phyloP scores from a whole-genome alignment of 768 basidiomycete species.

The Amyloporia xantha region DNA sequence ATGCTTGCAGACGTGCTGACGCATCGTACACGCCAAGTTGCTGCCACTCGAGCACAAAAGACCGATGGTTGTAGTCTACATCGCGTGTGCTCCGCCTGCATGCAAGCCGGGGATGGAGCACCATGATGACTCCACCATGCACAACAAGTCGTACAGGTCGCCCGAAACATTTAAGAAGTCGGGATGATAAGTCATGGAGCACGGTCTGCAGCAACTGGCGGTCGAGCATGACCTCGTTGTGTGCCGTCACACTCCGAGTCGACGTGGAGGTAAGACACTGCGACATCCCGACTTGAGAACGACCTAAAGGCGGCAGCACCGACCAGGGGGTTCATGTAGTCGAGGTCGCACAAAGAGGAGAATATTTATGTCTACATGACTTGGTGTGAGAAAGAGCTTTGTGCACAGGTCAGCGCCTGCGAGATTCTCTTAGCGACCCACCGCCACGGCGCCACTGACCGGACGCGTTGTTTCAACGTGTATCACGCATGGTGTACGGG shows the following conservation, averaged over 20 bases:
- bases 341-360: not conserved
- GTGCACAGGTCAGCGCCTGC: not conserved
- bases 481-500: not conserved
- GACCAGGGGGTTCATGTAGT: not conserved
- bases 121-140: slow-evolving; percentile 72
- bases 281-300: not conserved
- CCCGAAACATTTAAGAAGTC: slow-evolving; percentile 41
- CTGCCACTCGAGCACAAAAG: slow-evolving; percentile 51
- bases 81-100: slow-evolving; percentile 50
- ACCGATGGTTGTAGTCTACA: slow-evolving; percentile 59
- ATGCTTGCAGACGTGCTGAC: slow-evolving; percentile 44
- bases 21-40: slow-evolving; percentile 45
- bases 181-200: slow-evolving; percentile 46
- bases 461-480: not conserved
- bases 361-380: not conserved
- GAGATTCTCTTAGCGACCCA: not conserved
- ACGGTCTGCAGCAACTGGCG: slow-evolving; percentile 33
- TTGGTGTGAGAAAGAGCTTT: slow-evolving; percentile 4
- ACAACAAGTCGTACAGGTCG: slow-evolving; percentile 52
- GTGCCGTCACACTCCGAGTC: slow-evolving; percentile 9
- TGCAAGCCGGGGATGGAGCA: slow-evolving; percentile 46
- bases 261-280: not conserved
- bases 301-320: not conserved
- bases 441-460: not conserved
- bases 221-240: slow-evolving; percentile 32